phyloP scores from a whole-genome alignment of 2,329 filamentous ascomycete species.

The Hypoxylon sp. region DNA sequence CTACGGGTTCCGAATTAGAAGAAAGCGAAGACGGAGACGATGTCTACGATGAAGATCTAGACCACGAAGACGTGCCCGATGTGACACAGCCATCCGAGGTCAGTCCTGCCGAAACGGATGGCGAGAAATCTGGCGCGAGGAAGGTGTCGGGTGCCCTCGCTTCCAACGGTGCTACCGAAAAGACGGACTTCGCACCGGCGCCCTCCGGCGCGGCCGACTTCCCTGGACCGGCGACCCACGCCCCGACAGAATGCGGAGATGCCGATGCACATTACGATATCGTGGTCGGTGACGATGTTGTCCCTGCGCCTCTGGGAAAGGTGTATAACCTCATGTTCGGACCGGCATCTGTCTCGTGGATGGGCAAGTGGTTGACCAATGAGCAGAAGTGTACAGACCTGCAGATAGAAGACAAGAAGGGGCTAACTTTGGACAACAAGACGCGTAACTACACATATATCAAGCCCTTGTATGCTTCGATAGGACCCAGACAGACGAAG shows the following conservation, averaged over 20 bases:
- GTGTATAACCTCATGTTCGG: slow-evolving; percentile 91
- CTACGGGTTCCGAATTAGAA: slow-evolving; percentile 64
- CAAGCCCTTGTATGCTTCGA: slow-evolving; percentile 83
- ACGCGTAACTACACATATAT: slow-evolving; percentile 84
- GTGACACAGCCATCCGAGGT: slow-evolving; percentile 51
- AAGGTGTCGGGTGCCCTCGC: slow-evolving; percentile 72
- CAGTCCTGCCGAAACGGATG: slow-evolving; percentile 58
- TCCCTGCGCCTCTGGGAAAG: slow-evolving; percentile 88
- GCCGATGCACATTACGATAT: slow-evolving; percentile 82
- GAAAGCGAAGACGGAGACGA: slow-evolving; percentile 76
- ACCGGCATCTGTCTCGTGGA: slow-evolving; percentile 77
- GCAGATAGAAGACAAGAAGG: slow-evolving; percentile 84
- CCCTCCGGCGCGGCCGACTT: slow-evolving; percentile 67
- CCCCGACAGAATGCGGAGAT: slow-evolving; percentile 86
- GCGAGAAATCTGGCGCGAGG: slow-evolving; percentile 70
- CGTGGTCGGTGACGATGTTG: slow-evolving; percentile 82
- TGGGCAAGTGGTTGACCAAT: slow-evolving; percentile 83
- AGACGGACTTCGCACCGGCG: slow-evolving; percentile 57
- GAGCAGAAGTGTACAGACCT: slow-evolving; percentile 93
- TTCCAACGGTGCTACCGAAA: slow-evolving; percentile 58
- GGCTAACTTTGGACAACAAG: slow-evolving; percentile 77
- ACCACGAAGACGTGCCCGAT: slow-evolving; percentile 67
- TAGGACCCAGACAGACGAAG: slow-evolving; percentile 93
- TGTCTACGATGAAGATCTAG: slow-evolving; percentile 80
- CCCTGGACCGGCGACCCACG: slow-evolving; percentile 83